phyloP scores from a whole-genome alignment of 2,329 filamentous ascomycete species.

The Alternaria arborescens region DNA sequence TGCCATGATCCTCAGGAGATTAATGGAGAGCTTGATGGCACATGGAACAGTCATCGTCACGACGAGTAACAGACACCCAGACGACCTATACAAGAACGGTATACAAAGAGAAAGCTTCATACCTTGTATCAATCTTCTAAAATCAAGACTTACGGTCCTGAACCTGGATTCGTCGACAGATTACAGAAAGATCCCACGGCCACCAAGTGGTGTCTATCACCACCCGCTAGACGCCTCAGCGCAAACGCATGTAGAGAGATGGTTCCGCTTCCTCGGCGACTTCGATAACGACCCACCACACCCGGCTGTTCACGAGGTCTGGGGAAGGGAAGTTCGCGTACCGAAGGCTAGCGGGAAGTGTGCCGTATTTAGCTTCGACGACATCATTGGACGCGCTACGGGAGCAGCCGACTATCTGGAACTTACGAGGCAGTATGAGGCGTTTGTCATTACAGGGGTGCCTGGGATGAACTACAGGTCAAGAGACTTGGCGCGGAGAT shows the following conservation, averaged over 20 bases:
- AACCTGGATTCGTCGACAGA: slow-evolving; percentile 96
- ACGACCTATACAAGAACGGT: slow-evolving; percentile 97
- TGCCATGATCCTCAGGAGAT: slow-evolving; percentile 92
- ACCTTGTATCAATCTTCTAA: slow-evolving; percentile 91
- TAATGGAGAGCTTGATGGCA: slow-evolving; percentile 91
- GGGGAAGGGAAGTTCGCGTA: slow-evolving; percentile 89
- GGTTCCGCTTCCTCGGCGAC: slow-evolving; percentile 95
- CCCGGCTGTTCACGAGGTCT: slow-evolving; percentile 80
- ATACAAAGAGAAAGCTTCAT: slow-evolving; percentile 96
- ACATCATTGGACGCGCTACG: slow-evolving; percentile 87
- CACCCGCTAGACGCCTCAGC: slow-evolving; percentile 83
- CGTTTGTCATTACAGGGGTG: slow-evolving; percentile 90
- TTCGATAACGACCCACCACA: slow-evolving; percentile 78
- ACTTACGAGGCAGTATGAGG: slow-evolving; percentile 86
- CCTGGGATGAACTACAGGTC: slow-evolving; percentile 89
- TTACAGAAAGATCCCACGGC: slow-evolving; percentile 95
- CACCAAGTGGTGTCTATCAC: slow-evolving; percentile 93
- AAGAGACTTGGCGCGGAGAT: slow-evolving; percentile 86
- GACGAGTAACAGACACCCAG: slow-evolving; percentile 94
- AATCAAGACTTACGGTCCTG: slow-evolving; percentile 83
- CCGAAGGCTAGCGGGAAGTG: slow-evolving; percentile 87
- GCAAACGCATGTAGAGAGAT: slow-evolving; percentile 83
- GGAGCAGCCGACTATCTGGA: slow-evolving; percentile 96
- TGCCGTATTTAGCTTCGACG: slow-evolving; percentile 90
- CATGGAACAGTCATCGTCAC: slow-evolving; percentile 97